Conservation (phyloP, 805 yeast genomes). For the Candida hispaniensis region DNA sequence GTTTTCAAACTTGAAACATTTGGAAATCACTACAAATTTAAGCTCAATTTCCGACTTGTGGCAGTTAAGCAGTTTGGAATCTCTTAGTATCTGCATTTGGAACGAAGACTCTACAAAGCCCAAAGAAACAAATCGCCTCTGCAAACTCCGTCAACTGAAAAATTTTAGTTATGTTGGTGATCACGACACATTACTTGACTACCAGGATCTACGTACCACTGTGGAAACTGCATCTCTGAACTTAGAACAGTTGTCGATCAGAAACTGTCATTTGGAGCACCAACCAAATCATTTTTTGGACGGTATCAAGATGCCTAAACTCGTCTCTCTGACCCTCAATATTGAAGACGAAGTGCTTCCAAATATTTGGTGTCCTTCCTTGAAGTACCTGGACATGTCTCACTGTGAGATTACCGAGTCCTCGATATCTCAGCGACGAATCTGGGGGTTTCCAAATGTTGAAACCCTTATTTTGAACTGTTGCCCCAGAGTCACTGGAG, state of each 20-base stretch:
- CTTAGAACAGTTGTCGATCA: slow-evolving; percentile 10
- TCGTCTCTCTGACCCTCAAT: slow-evolving; percentile 9
- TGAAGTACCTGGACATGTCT: slow-evolving; percentile 13
- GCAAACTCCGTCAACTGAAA: slow-evolving; percentile 3
- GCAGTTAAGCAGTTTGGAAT: slow-evolving; percentile 5
- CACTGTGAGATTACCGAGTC: slow-evolving; percentile 13
- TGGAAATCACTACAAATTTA: slow-evolving; percentile 2
- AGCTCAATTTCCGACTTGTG: slow-evolving; percentile 4
- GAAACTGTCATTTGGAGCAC: slow-evolving; percentile 9
- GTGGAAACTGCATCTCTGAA: not conserved
- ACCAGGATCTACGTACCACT: slow-evolving; percentile 4
- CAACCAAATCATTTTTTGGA: no score
- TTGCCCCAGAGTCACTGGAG: slow-evolving; percentile 9
- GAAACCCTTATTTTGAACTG: slow-evolving; percentile 13
- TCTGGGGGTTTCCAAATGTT: slow-evolving; percentile 16
- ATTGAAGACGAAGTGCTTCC: slow-evolving; percentile 10
- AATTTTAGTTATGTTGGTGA: slow-evolving; percentile 3
- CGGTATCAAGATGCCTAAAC: slow-evolving; percentile 14
- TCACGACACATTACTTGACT: slow-evolving; percentile 1
- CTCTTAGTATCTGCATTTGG: slow-evolving; percentile 1
- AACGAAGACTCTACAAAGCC: not conserved
- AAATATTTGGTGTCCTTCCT: slow-evolving; percentile 13
- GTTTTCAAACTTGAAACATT: slow-evolving; percentile 5
- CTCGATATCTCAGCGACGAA: slow-evolving; percentile 11
- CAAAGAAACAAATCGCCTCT: not conserved